Evolutionary conservation across 2,329 filamentous ascomycete genomes (phyloP), one percentile per base, ranked within the genome.

Genomic region (Fusarium anguioides): DNA sequence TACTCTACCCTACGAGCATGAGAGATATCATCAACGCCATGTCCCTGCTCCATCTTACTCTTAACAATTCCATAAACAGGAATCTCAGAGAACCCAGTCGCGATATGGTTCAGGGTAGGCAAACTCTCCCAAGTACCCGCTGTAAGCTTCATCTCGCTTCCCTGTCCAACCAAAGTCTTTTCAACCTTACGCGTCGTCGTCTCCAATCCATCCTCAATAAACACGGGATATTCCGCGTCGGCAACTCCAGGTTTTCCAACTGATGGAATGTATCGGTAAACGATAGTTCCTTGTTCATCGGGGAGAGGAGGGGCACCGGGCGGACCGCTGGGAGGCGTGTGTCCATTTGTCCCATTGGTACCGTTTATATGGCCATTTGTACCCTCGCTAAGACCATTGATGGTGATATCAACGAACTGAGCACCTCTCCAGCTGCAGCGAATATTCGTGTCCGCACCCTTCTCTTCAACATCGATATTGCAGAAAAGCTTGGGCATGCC

Each of bases 401-500:
- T 31, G 0, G 21, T 21, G 4, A 73, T 61, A 3, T 64, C 33
- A 0, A 39, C 55, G 8, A 69, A 71, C 1, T 57, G 50, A 1
- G 50, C 31, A 2, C 69, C 68, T 9, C 63, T 36, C 69, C 69
- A 71, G 14, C 54, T 60, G 1, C 58, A 64, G 3, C 40, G 37
- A 2, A 70, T 55, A 3, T 29, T 56, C 1, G 57, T 39, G 2
- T 36, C 20, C 1, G 36, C 10, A 4, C 33, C 55, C 17, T 45
- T 27, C 2, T 53, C 42, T 24, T 58, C 20, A 1, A 86, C 65
- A 24, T 86, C 80, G 11, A 89, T 79, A 0, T 81, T 76, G n/a
- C 82, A 81, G 64, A 80, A 87, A 0, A 88, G 64, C 75, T 89
- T 89, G 1, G 86, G 86, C 81, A 89, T 86, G 0, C 87, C 87